Evolutionary conservation across 768 basidiomycete genomes (phyloP).

Genomic region (Coprinopsis cinerea): DNA sequence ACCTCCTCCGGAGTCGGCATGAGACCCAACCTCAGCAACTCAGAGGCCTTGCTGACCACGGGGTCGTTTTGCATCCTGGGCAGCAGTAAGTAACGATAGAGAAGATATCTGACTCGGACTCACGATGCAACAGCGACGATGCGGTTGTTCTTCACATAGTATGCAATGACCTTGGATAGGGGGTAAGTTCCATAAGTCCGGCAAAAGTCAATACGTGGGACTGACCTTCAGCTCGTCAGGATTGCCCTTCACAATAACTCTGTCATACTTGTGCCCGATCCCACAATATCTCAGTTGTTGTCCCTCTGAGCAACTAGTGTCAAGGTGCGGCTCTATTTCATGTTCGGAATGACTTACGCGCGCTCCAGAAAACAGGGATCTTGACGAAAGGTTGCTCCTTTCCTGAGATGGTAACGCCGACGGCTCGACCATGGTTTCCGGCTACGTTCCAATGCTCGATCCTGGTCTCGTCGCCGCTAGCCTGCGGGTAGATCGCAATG

Average conservation of each 20-base stretch:
- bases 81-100: not conserved
- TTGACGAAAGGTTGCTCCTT: conserved; percentile 66
- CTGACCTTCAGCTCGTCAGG: conserved; percentile 71
- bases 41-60: conserved; percentile 69
- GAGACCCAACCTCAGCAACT: conserved; percentile 68
- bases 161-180: conserved; percentile 62
- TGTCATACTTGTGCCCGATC: conserved; percentile 62
- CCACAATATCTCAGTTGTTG: conserved; percentile 86
- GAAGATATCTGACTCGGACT: conserved; percentile 8
- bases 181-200: not conserved
- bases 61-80: conserved; percentile 78
- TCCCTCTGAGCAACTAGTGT: conserved; percentile 47
- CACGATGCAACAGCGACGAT: conserved; percentile 66
- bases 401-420: conserved; percentile 72
- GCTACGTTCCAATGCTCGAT: conserved; percentile 96
- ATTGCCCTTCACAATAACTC: conserved; percentile 73
- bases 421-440: conserved; percentile 78
- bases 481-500: conserved; percentile 74
- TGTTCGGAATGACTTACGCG: conserved; percentile 44
- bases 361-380: conserved; percentile 87
- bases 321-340: not conserved
- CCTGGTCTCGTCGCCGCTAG: conserved; percentile 44
- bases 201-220: not conserved
- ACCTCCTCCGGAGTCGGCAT: conserved; percentile 80
- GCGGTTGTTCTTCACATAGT: conserved; percentile 61